Conservation (phyloP, 345 rosid species). For the Excoecaria agallocha region DNA sequence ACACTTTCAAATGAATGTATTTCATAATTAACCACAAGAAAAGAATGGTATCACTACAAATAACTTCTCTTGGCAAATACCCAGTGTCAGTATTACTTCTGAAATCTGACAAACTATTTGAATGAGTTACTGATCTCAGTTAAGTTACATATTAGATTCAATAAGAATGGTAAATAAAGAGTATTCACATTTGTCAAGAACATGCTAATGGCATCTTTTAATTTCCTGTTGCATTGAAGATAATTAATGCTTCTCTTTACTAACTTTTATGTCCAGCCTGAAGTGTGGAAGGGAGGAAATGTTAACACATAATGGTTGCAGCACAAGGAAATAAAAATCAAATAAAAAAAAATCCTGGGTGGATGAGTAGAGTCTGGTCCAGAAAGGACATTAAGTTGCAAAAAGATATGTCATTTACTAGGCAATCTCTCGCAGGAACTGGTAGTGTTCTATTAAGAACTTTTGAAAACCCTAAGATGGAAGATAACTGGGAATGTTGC, state of each 20-base stretch:
- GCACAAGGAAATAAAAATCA: neutral
- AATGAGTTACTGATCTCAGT: neutral
- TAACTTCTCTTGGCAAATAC: neutral
- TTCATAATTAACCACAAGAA: neutral
- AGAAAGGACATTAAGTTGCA: neutral
- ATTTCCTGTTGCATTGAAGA: neutral
- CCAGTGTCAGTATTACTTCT: neutral
- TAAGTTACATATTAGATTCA: neutral
- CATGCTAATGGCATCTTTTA: neutral
- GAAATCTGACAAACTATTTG: neutral
- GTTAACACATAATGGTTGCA: neutral
- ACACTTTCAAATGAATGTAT: neutral
- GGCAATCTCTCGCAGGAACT: neutral
- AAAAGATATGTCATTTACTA: neutral
- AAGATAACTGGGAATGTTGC: neutral
- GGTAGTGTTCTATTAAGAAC: no score
- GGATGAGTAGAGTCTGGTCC: neutral
- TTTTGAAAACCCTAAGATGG: neutral
- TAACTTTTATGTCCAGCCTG: neutral
- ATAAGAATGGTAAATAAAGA: neutral
- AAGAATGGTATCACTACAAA: neutral
- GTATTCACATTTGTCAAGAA: neutral
- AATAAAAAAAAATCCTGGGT: neutral
- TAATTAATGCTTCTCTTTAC: neutral
- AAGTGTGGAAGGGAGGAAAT: neutral